phyloP scores from a whole-genome alignment of 1,284 basidiomycete species.

The Ustilago esculenta region DNA sequence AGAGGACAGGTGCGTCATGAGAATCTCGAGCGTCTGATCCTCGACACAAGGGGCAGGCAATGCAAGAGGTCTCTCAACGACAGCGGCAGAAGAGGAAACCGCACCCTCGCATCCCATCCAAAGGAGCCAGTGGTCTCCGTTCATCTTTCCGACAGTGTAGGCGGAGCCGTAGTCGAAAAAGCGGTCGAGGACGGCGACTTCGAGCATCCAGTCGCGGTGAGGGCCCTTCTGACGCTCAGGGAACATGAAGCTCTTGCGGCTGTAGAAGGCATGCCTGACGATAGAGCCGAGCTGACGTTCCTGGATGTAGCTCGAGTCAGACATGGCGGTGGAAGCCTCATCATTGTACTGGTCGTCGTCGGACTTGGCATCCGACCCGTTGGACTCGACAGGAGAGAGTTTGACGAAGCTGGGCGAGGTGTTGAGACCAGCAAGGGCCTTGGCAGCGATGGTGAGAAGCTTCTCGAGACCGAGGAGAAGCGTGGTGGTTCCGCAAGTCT shows the following conservation, averaged over 20 bases:
- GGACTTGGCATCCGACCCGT: conserved; percentile 4
- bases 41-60: conserved; percentile 45
- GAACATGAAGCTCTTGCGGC: conserved; percentile 99
- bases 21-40: conserved; percentile 96
- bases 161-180: conserved; percentile 85
- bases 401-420: conserved; percentile 30
- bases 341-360: conserved; percentile 8
- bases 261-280: conserved; percentile 78
- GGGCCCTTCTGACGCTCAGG: conserved; percentile 94
- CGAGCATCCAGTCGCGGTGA: conserved; percentile 92
- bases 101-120: conserved; percentile 71
- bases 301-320: conserved; percentile 31
- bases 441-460: conserved; percentile 77
- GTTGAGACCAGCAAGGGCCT: conserved; percentile 71
- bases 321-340: conserved; percentile 31
- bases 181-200: conserved; percentile 88
- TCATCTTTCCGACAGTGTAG: conserved; percentile 97
- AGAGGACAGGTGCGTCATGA: conserved; percentile 93
- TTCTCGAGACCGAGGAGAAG: conserved; percentile 81
- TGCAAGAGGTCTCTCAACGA: conserved; percentile 46
- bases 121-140: conserved; percentile 97
- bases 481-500: conserved; percentile 98
- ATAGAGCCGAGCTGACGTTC: conserved; percentile 52
- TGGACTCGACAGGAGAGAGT: conserved; percentile 19
- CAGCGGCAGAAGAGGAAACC: conserved; percentile 42